Evolutionary conservation across 2,329 filamentous ascomycete species (phyloP).

Genomic region (Xylariaceae sp.): DNA sequence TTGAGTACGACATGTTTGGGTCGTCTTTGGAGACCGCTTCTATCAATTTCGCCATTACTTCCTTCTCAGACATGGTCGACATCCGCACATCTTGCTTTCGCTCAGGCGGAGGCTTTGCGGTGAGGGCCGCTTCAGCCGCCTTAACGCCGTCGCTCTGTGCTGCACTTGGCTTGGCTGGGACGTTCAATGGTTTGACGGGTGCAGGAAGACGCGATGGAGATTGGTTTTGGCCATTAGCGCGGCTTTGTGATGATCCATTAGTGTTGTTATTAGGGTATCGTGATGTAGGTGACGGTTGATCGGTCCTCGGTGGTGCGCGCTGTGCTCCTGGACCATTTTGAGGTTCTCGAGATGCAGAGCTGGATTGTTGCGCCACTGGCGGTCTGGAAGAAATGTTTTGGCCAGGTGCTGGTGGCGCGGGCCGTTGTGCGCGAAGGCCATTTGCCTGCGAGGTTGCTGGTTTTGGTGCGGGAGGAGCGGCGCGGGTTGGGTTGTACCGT

Average conservation of each 20-base stretch:
- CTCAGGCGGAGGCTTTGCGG: conserved; percentile 72
- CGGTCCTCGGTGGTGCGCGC: conserved; percentile 41
- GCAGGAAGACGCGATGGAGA: conserved; percentile 51
- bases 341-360: conserved; percentile 41
- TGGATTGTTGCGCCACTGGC: conserved; percentile 47
- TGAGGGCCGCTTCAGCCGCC: conserved; percentile 84
- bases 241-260: conserved; percentile 48
- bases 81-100: conserved; percentile 92
- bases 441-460: conserved; percentile 50
- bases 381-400: conserved; percentile 42
- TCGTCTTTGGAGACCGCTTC: conserved; percentile 95
- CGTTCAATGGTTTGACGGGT: conserved; percentile 74
- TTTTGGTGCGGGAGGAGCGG: conserved; percentile 77
- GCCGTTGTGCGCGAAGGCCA: conserved; percentile 67
- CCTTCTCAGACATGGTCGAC: conserved; percentile 95
- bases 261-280: conserved; percentile 55
- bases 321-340: conserved; percentile 37
- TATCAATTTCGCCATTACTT: conserved; percentile 94
- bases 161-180: conserved; percentile 60
- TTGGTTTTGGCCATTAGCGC: conserved; percentile 44
- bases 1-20: conserved; percentile 91
- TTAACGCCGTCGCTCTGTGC: conserved; percentile 67
- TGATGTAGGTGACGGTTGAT: conserved; percentile 49
- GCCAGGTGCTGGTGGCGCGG: conserved; percentile 68
- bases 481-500: conserved; percentile 81